Conservation (phyloP, 768 basidiomycete species). For the Mycena belliarum region DNA sequence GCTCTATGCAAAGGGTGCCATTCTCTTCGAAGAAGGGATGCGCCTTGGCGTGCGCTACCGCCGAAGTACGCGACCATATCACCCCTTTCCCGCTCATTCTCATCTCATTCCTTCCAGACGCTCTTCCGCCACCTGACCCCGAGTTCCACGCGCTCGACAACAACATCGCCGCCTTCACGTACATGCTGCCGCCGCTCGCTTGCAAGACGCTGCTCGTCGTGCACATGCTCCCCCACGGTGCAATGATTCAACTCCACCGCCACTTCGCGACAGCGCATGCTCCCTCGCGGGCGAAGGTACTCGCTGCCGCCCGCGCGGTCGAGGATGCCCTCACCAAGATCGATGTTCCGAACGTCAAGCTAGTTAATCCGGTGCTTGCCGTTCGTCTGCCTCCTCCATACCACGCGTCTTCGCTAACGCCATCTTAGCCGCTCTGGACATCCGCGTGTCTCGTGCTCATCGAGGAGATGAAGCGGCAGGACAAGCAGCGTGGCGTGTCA, state of each 20-base stretch:
- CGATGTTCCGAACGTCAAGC: conserved; percentile 2
- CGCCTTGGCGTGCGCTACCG: background rate
- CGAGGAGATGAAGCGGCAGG: background rate
- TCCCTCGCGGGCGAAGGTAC: background rate
- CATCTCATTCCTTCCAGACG: background rate
- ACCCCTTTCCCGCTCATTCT: too few species aligned
- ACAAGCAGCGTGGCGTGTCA: background rate
- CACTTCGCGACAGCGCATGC: background rate
- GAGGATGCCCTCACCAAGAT: background rate
- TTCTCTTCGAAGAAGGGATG: conserved; percentile 27
- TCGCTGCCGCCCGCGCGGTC: background rate
- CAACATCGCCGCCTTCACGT: conserved; percentile 6
- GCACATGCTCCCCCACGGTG: conserved; percentile 27
- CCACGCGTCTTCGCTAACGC: background rate
- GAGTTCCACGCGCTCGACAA: conserved; percentile 27
- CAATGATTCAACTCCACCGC: conserved; percentile 1
- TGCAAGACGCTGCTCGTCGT: conserved; percentile 22
- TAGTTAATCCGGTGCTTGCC: conserved; percentile 15
- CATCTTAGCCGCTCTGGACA: conserved; percentile 10
- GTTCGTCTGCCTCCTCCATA: background rate
- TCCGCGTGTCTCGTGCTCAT: background rate
- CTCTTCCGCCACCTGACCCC: conserved; percentile 7
- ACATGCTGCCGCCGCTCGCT: background rate
- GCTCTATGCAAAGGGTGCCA: conserved; percentile 4
- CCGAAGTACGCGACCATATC: background rate